Evolutionary conservation across 2,329 filamentous ascomycete species (phyloP), one percentile per base, ranked within the genome.

Genomic region (Salinomyces thailandicus): DNA sequence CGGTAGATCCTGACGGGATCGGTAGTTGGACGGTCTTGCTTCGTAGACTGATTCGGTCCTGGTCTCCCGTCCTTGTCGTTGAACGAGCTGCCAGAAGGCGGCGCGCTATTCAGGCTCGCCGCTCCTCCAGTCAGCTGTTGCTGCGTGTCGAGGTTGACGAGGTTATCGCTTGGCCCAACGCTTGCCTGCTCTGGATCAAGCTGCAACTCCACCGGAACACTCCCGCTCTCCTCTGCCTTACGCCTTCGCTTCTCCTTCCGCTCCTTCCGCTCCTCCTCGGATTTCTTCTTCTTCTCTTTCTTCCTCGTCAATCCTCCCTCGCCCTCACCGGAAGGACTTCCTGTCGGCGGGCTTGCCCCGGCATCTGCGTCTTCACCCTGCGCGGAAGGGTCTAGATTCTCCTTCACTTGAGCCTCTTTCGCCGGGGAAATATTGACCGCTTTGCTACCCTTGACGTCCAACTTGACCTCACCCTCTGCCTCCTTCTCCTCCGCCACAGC

Each of bases 271-370:
- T 95, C 89, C 41, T 89, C 86, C 56, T 95, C 89, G 27, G 84
- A 93, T 47, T 81, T 79, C 66, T 93, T 94, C 64, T 95, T 95
- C 69, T 94, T 95, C 55, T 95, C 87, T 60, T 85, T 91, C 62
- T 93, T 95, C 50, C 79, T 79, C 1, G 62, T 51, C 27, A 54
- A 55, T 34, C 56, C 33, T 15, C 38, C 14, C 5, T 43, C 43
- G 8, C 49, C 48, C 26, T 53, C 51, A 7, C 20, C 20, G 7
- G 7, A 7, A 8, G 27, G 27, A 33, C 44, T 22, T 9, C 44
- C 47, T 3, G 24, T 38, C 18, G 46, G 42, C 7, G 49, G 50
- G 20, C 40, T 43, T 13, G 38, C 42, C 24, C 35, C 42, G 7
- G 22, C 37, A 22, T 43, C 38, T 6, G 30, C 35, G 26, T 42